Conservation (phyloP, 2,329 filamentous ascomycete genomes). For the Verticillium longisporum region DNA sequence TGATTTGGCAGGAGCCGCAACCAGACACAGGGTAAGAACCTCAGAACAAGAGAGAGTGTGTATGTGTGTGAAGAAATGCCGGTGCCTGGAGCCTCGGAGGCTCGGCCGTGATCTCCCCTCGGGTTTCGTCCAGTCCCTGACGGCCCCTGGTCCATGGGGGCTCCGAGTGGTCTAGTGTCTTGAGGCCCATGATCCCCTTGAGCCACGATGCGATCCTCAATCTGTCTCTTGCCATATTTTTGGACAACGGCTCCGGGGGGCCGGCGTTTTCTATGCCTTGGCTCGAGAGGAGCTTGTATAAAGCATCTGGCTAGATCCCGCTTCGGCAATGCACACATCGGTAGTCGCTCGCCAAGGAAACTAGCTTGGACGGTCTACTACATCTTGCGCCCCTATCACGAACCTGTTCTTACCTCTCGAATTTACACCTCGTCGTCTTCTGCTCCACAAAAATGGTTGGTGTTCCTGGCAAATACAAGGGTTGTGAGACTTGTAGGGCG, state of each 20-base stretch:
- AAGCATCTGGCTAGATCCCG: neutral
- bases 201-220: neutral
- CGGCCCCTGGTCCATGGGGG: neutral
- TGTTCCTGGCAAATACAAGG: conserved; percentile 57
- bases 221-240: neutral
- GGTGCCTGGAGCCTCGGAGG: neutral
- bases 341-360: neutral
- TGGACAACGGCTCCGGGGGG: neutral
- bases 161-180: no score
- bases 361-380: neutral
- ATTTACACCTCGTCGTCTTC: no score
- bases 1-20: neutral
- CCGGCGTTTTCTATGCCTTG: neutral
- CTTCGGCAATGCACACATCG: neutral
- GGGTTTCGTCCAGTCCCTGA: neutral
- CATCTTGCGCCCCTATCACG: neutral
- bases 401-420: neutral
- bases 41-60: no score
- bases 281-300: neutral
- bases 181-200: no score
- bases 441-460: conserved; percentile 41
- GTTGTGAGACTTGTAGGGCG: conserved; percentile 54
- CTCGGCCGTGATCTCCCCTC: neutral
- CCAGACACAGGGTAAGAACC: no score
- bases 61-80: neutral